Percentiles rank a stretch among this genome's conserved stretches.
phyloP scores from a whole-genome alignment of 257 asterid species.

The Solanum ossicruentum region DNA sequence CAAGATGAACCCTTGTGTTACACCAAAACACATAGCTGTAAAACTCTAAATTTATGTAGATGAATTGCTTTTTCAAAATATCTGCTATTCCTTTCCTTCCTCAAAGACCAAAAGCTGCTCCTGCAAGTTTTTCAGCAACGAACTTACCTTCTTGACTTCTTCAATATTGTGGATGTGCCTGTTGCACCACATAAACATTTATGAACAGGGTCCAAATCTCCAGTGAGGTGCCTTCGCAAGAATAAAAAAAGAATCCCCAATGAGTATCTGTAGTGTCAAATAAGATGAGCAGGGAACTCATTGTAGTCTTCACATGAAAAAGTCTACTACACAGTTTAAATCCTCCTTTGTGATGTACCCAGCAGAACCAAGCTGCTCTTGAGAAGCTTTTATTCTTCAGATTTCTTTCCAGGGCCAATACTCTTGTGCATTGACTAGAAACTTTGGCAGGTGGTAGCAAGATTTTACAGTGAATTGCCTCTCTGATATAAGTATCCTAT shows the following conservation, averaged over 20 bases:
- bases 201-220: not conserved
- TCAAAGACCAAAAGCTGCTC: not conserved
- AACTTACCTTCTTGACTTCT: not conserved
- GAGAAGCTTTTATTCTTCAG: not conserved
- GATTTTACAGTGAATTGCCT: not conserved
- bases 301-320: not conserved
- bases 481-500: not conserved
- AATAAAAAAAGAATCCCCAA: not conserved
- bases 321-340: not conserved
- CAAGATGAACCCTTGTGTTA: not conserved
- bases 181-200: not conserved
- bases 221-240: not conserved
- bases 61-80: too few species aligned
- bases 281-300: not conserved
- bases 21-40: not conserved
- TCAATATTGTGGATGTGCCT: not conserved
- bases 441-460: not conserved
- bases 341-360: not conserved
- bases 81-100: not conserved
- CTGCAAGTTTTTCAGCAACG: not conserved
- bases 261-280: not conserved
- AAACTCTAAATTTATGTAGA: too few species aligned
- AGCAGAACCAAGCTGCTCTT: not conserved
- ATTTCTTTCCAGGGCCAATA: not conserved
- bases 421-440: not conserved